Evolutionary conservation across 2,329 filamentous ascomycete genomes (phyloP), one percentile per base, ranked within the genome.

Genomic region (Xylaria sp.): DNA sequence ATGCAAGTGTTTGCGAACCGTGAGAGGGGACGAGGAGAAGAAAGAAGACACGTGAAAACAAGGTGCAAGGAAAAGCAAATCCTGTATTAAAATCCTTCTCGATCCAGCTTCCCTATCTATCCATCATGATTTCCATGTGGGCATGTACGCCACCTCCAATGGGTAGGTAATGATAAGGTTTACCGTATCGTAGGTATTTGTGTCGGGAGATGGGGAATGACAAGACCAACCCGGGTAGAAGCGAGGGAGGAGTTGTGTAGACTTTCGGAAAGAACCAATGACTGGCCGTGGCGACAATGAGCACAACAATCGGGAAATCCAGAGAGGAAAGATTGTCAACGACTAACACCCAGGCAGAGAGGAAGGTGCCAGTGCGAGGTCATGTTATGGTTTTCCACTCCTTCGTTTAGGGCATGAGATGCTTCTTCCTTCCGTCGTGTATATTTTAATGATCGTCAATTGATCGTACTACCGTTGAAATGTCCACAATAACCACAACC

Each of bases 11-110:
- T 61, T 61, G 23, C 50, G 56, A 48, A 68, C 13, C 9, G 13
- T 57, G 52, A 41, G 10, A 41, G 18, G 18, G 34, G 48, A 12
- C 51, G 15, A 28, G 31, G 28, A 12, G 13, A n/a, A 20, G 15
- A 31, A 55, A 55, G 31, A n/a, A 54, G 34, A 37, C 15, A 55
- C 34, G 7, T 10, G 34, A 20, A 54, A 7, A 20, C 58, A 8
- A 44, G 51, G 4, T 2, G 28, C 4, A 28, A 34, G 8, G 54
- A 55, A 39, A 64, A 48, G 59, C 50, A 62, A 62, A 62, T 13
- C 28, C 57, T 39, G 31, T 58, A 69, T 69, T 62, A 65, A 56
- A 31, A 23, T 56, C 66, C 57, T 61, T 25, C 56, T 57, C n/a
- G 28, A 56, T 44, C 23, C 60, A 44, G 64, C 39, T 23, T 48